Evolutionary conservation across 2,329 filamentous ascomycete genomes (phyloP), one percentile per base, ranked within the genome.

Genomic region (Amylocarpus encephaloides): DNA sequence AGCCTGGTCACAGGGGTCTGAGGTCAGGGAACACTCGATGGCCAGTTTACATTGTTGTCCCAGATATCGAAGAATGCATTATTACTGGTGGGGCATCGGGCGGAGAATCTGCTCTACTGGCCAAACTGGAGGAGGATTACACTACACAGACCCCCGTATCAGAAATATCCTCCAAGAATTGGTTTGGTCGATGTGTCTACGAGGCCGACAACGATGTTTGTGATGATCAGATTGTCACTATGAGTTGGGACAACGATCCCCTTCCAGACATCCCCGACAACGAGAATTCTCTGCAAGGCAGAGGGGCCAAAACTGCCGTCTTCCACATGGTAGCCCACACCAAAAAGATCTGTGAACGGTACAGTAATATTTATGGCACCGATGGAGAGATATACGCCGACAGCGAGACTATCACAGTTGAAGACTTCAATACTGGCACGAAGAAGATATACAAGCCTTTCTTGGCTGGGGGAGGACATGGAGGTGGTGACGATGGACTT

Each of bases 241-340:
- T 97, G 46, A 82, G 79, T 3, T 97, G 92, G 90, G 85, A 90
- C 11, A 88, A 94, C 40, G 83, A 87, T 52, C 71, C 71, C 0
- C 57, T 73, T 2, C 62, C 67, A 12, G 19, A 41, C 12, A 51
- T 48, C n/a, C 40, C 48, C 5, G 46, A 56, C 26, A 48, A 51
- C 13, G 57, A 58, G 47, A 52, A 56, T 59, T 51, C 52, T 54
- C 57, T 53, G 3, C 49, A 22, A 18, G 66, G 69, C 46, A 73
- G 82, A 19, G 80, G 80, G 1, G 80, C 88, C 39, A 97, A 97
- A 71, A 89, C 85, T 13, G 92, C 91, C 1, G 83, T 83, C 1
- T 87, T 97, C 66, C 92, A 97, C 68, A 96, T 97, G 92, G 85
- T 92, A 2, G 90, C 92, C 1, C 88, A 91, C 54, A 95, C 91